A percentile compares a stretch with the other conserved stretches of the same genome.
Conservation (phyloP, 108 stramenopile species). For the Fragilariopsis cylindrus region DNA sequence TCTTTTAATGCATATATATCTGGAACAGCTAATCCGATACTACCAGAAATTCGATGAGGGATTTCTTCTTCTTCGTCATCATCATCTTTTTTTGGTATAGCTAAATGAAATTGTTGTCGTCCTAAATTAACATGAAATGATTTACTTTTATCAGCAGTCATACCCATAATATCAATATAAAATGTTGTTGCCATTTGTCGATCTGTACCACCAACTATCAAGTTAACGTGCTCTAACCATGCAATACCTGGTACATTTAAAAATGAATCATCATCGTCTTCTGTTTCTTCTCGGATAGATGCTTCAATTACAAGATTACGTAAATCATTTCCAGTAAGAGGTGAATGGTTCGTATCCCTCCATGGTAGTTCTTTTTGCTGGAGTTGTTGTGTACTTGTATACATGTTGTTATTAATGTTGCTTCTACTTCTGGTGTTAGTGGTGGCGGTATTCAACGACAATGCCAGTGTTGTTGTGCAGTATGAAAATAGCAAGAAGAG, state of each 20-base stretch:
- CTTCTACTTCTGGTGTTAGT: background rate
- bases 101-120: constrained; percentile 72
- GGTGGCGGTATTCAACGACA: background rate
- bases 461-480: background rate
- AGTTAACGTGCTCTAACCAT: constrained; percentile 68
- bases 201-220: constrained; percentile 47
- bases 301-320: constrained; percentile 1
- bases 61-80: constrained; percentile 24
- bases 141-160: constrained; percentile 40
- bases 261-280: background rate
- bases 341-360: constrained; percentile 10
- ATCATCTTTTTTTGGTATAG: constrained; percentile 10
- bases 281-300: background rate
- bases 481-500: no score
- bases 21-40: constrained; percentile 42
- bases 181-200: constrained; percentile 41
- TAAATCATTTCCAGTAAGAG: constrained; percentile 5
- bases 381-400: background rate
- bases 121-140: constrained; percentile 66
- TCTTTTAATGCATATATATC: constrained; percentile 24
- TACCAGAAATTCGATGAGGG: constrained; percentile 23
- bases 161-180: constrained; percentile 58
- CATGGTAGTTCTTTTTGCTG: constrained; percentile 3
- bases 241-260: constrained; percentile 50
- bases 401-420: constrained; percentile 3